A percentile compares a stretch with the other conserved stretches of the same genome.
phyloP scores from a whole-genome alignment of 1,139 yeast genomes.

The Torulaspora pretoriensis region DNA sequence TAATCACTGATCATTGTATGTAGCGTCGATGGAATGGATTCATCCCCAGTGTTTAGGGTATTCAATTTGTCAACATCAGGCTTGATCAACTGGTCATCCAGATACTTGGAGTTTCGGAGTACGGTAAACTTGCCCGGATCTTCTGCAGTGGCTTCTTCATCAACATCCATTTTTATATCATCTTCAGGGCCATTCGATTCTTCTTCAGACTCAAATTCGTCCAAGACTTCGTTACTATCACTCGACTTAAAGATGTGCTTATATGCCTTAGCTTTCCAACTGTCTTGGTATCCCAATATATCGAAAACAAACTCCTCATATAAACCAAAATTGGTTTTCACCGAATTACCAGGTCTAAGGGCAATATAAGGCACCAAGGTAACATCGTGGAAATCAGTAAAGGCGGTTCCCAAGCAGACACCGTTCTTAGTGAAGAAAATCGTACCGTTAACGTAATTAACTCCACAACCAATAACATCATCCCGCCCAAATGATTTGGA shows the following conservation, averaged over 20 bases:
- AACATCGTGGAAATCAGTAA: conserved; percentile 40
- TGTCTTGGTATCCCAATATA: conserved; percentile 59
- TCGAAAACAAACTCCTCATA: conserved; percentile 60
- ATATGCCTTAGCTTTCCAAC: conserved; percentile 38
- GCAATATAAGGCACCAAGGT: conserved; percentile 50
- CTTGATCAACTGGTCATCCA: conserved; percentile 27
- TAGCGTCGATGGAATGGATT: conserved; percentile 41
- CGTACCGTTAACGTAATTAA: conserved; percentile 59
- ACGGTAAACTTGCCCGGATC: conserved; percentile 9
- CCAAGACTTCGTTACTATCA: conserved; percentile 15
- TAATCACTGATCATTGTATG: conserved; percentile 63
- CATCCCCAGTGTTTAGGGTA: conserved; percentile 33
- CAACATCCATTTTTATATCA: conserved; percentile 10
- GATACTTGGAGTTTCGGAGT: conserved; percentile 22
- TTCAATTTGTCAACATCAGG: conserved; percentile 29
- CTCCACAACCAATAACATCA: conserved; percentile 82
- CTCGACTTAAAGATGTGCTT: conserved; percentile 30
- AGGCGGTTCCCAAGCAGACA: conserved; percentile 52
- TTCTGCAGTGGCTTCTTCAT: conserved; percentile 8
- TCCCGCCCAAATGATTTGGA: conserved; percentile 49
- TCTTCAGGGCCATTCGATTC: conserved; percentile 11
- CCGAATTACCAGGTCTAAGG: conserved; percentile 44
- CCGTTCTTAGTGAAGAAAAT: conserved; percentile 85
- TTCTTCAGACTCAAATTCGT: conserved; percentile 17
- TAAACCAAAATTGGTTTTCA: conserved; percentile 69